Percentiles rank a stretch among this genome's conserved stretches.
These are phyloP conservation scores for Starmerella powellii DNA, from an alignment of 805 yeast species.

Conservation along the genomic window DNA sequence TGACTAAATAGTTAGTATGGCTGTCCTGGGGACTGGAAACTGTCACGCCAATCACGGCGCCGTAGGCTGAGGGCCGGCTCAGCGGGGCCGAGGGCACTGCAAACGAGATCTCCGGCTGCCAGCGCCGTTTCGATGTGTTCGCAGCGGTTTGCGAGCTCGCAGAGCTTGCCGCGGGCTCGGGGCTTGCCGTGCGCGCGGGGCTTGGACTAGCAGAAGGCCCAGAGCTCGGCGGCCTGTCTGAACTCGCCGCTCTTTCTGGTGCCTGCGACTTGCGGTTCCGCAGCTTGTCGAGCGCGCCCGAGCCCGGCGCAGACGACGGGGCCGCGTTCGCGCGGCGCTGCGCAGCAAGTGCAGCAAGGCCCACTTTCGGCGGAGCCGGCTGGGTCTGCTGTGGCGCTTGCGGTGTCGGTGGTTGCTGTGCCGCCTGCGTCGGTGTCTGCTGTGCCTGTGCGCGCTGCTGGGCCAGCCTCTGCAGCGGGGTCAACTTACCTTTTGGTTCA, in stretches of 20 bases:
- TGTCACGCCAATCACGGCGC: constrained; percentile 11
- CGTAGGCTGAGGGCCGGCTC: constrained; percentile 10
- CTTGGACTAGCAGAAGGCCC: no score
- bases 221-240: no score
- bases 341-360: constrained; percentile 12
- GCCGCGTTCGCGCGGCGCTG: constrained; percentile 1
- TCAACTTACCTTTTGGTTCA: constrained; percentile 22
- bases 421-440: background rate
- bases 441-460: constrained; percentile 8
- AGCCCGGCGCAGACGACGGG: background rate
- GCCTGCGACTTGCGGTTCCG: background rate
- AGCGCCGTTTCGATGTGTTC: background rate
- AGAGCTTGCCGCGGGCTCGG: no score
- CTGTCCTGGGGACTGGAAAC: background rate
- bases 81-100: background rate
- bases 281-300: constrained; percentile 7
- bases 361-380: background rate
- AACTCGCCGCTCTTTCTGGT: background rate
- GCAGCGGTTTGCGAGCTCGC: no score
- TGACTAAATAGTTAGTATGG: constrained; percentile 21
- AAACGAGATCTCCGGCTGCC: constrained; percentile 8
- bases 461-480: constrained; percentile 18
- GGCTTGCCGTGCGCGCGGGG: no score
- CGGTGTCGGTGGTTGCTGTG: no score
- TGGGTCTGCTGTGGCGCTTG: background rate